Conservation (phyloP, 805 yeast genomes). For the Ogataea saltuana region DNA sequence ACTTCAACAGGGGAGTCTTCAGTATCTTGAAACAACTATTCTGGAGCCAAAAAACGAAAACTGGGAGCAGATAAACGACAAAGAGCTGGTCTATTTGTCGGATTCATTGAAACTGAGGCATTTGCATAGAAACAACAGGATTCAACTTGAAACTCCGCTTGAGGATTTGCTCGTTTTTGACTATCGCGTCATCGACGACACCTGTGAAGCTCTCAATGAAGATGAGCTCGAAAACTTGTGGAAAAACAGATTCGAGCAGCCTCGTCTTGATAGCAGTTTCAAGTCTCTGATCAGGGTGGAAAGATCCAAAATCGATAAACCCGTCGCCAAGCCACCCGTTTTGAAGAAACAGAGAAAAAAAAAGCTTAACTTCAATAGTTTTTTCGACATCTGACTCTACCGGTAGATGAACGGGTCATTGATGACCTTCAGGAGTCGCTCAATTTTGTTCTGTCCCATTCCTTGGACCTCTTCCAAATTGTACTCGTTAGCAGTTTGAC, state of each 20-base stretch:
- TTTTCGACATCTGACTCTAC: conserved; percentile 29
- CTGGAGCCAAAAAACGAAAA: neutral
- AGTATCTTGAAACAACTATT: conserved; percentile 20
- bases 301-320: no score
- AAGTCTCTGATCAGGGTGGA: conserved; percentile 7
- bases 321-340: no score
- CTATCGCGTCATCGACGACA: conserved; percentile 9
- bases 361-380: conserved; percentile 16
- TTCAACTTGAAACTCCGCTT: conserved; percentile 3
- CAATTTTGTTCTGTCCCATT: conserved; percentile 48
- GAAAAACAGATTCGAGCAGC: conserved; percentile 11
- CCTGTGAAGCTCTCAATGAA: conserved; percentile 4
- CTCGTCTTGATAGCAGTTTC: neutral
- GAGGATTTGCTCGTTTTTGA: conserved; percentile 11
- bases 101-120: conserved; percentile 21
- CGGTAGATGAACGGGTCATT: conserved; percentile 54
- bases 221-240: conserved; percentile 9
- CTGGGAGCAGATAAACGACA: conserved; percentile 7
- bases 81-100: conserved; percentile 5
- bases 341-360: conserved; percentile 13
- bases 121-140: conserved; percentile 9
- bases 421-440: conserved; percentile 41
- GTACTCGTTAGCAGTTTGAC: conserved; percentile 34
- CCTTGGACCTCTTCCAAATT: conserved; percentile 44
- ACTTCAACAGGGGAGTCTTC: conserved; percentile 8